Evolutionary conservation across 805 yeast species (phyloP), one percentile per base, ranked within the genome.

Genomic region (Maudiozyma turicensis): DNA sequence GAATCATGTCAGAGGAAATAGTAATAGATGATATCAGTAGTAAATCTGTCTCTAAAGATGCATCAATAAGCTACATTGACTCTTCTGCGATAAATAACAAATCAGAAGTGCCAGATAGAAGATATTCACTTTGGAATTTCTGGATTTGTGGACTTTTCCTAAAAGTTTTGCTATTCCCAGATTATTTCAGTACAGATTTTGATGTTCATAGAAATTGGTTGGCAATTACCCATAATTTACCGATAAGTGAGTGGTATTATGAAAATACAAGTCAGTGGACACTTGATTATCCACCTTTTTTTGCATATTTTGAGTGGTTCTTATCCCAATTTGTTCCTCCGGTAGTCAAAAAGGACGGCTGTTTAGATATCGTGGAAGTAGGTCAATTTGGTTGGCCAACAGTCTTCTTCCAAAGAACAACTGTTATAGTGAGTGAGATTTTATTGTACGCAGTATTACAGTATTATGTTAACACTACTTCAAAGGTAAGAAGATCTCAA

Each of bases 131-230:
- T 13, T 76, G 81, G 78, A 80, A 81, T 60, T 77, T 81, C 15
- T 81, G 84, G 78, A 76, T 82, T 8, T 84, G 86, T 4, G 72
- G 81, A 0, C 70, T 81, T 8, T 65, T 78, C 43, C 66, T 83
- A 40, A 83, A 83, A 54, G 63, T 82, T 9, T 69, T 85, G 26
- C 68, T 85, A n/a, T 76, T 80, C 48, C 82, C 85, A 7, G 88
- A 91, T 1, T 93, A 91, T 66, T 89, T 80, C 56, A 90, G 97
- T 10, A 93, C 98, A 0, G 99, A 93, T 65, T 91, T 93, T 59
- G 99, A 93, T 63, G 99, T 93, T 28, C 99, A 93, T 66, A 72
- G 99, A 50, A 93, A 93, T 62, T 93, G 99, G 99, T 74, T 93
- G 20, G 95, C 99, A 0, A 83, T 93, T 45, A 91, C 98, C 0